Percentiles rank a stretch among this genome's conserved stretches.
phyloP scores from a whole-genome alignment of 2,329 filamentous ascomycete species.

The Grosmannia serpens region DNA sequence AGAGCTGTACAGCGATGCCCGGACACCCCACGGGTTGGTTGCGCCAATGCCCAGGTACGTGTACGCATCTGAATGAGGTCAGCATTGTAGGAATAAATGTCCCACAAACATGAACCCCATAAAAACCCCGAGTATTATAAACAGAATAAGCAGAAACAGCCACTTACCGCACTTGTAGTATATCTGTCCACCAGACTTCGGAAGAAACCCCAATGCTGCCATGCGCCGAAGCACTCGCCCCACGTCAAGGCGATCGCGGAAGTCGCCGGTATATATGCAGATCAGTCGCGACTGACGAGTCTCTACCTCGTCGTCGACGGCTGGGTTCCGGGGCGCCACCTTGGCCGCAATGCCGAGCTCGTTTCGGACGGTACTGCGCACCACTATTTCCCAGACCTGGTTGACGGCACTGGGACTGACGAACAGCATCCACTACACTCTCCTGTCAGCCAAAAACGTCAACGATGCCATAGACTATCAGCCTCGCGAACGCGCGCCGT shows the following conservation, averaged over 20 bases:
- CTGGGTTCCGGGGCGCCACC: constrained; percentile 45
- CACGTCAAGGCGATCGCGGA: constrained; percentile 57
- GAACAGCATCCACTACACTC: constrained; percentile 62
- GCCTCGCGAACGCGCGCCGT: no score
- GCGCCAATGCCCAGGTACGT: constrained; percentile 53
- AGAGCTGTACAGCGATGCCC: constrained; percentile 26
- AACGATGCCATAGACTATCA: no score
- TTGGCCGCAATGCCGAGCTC: constrained; percentile 64
- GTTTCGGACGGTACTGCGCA: constrained; percentile 53
- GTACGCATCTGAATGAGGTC: constrained; percentile 42
- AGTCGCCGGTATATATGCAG: constrained; percentile 70
- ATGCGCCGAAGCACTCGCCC: constrained; percentile 53
- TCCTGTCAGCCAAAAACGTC: constrained; percentile 6
- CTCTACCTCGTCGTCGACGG: constrained; percentile 24
- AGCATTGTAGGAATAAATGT: no score
- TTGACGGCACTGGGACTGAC: constrained; percentile 42
- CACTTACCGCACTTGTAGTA: constrained; percentile 67
- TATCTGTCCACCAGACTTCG: constrained; percentile 35
- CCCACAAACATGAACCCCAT: no score
- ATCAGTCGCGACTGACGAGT: constrained; percentile 44
- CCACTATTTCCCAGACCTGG: constrained; percentile 54
- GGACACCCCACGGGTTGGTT: constrained; percentile 51
- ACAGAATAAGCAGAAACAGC: no score
- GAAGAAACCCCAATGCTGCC: constrained; percentile 49
- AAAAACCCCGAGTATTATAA: no score